Percentiles rank a stretch among this genome's conserved stretches.
These are phyloP conservation scores for Dendrobium nobile DNA, from an alignment of 106 monocot genomes.

Conservation along the genomic window DNA sequence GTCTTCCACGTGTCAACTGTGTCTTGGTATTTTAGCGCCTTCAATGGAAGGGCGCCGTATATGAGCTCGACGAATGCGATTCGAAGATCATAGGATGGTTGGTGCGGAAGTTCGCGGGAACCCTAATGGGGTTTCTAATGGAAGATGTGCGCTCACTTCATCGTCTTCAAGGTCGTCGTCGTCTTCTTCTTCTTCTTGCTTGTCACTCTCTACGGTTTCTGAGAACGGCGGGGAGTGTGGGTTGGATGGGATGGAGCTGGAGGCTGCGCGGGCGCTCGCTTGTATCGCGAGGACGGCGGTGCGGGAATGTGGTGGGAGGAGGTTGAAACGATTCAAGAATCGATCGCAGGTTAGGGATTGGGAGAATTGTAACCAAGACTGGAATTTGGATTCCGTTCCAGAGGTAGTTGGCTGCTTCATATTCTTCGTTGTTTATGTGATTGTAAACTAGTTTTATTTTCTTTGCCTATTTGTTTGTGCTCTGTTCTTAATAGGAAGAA, in stretches of 20 bases:
- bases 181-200: constrained; percentile 2
- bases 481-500: background rate
- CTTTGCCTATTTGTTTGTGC: background rate
- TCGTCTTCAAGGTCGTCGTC: background rate
- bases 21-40: background rate
- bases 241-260: background rate
- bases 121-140: background rate
- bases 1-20: background rate
- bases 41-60: no score
- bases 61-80: no score
- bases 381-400: background rate
- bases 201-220: background rate
- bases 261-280: background rate
- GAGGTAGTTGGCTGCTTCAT: background rate
- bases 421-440: background rate
- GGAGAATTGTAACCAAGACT: background rate
- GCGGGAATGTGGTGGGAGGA: background rate
- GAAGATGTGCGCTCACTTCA: background rate
- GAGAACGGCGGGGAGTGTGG: background rate
- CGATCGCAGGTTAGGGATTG: background rate
- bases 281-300: background rate
- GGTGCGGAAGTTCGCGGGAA: background rate
- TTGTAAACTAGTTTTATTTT: background rate
- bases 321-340: background rate
- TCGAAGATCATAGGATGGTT: no score